A percentile compares a stretch with the other conserved stretches of the same genome.
phyloP scores from a whole-genome alignment of 352 stramenopile genomes.

The Phytophthora cactorum region DNA sequence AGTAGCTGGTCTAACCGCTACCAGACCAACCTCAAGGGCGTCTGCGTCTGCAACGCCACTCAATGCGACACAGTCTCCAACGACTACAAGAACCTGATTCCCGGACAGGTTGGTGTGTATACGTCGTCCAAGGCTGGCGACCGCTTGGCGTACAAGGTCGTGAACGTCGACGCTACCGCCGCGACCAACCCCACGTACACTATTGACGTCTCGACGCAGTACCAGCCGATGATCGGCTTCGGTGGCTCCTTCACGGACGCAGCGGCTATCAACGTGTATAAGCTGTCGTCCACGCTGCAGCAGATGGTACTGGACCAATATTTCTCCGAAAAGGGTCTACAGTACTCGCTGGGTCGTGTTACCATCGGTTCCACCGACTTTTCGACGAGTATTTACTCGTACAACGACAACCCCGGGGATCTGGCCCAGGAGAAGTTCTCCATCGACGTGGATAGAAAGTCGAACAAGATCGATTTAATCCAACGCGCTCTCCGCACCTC shows the following conservation, averaged over 20 bases:
- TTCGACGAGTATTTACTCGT: conserved; percentile 86
- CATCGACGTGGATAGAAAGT: conserved; percentile 68
- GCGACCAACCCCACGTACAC: conserved; percentile 44
- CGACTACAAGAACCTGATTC: conserved; percentile 48
- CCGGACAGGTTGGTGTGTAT: conserved; percentile 52
- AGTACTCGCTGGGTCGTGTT: conserved; percentile 90
- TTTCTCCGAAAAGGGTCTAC: conserved; percentile 82
- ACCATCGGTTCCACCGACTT: conserved; percentile 94
- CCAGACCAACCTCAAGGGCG: conserved; percentile 51
- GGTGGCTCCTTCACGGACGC: conserved; percentile 93
- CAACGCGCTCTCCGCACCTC: conserved; percentile 56
- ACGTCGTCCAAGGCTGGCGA: conserved; percentile 54
- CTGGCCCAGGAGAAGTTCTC: conserved; percentile 80
- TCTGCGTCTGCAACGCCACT: conserved; percentile 60
- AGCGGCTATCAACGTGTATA: conserved; percentile 85
- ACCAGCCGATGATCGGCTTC: conserved; percentile 90
- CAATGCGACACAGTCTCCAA: conserved; percentile 64
- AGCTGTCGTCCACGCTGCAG: conserved; percentile 77
- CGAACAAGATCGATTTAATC: conserved; percentile 79
- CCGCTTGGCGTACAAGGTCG: conserved; percentile 51
- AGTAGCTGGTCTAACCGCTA: conserved; percentile 56
- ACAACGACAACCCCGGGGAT: conserved; percentile 84
- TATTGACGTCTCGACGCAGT: conserved; percentile 57
- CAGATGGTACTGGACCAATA: conserved; percentile 87
- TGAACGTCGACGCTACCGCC: conserved; percentile 30